These are phyloP conservation scores for Punica granatum DNA, from an alignment of 345 rosid genomes.

Conservation along the genomic window DNA sequence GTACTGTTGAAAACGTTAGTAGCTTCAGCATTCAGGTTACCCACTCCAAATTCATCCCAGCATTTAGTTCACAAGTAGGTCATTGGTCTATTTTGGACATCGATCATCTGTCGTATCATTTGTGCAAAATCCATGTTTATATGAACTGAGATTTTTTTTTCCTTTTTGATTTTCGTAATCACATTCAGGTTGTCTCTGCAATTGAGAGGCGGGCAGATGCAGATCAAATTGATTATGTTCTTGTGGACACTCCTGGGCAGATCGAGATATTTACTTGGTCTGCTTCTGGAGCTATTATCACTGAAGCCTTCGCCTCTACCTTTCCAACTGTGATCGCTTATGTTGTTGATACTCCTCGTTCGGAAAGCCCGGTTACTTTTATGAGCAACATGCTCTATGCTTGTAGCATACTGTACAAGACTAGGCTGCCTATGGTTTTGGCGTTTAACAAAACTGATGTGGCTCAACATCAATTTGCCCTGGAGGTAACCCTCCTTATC, in stretches of 20 bases:
- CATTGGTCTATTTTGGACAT: neutral
- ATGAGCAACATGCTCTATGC: conserved; percentile 51
- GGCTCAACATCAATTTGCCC: conserved; percentile 21
- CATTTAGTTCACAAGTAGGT: no score
- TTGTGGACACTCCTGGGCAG: conserved; percentile 27
- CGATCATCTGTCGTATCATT: neutral
- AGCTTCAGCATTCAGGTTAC: neutral
- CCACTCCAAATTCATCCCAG: neutral
- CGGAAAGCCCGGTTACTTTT: conserved; percentile 35
- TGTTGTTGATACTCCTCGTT: conserved; percentile 45
- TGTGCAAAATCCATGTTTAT: neutral
- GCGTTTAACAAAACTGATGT: conserved; percentile 40
- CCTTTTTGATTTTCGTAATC: neutral
- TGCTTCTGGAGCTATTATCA: conserved; percentile 22
- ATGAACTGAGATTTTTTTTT: neutral
- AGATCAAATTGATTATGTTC: conserved; percentile 23
- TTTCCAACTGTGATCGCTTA: conserved; percentile 29
- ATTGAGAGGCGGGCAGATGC: conserved; percentile 25
- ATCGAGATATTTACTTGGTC: conserved; percentile 26
- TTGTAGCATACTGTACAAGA: conserved; percentile 44
- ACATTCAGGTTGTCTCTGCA: conserved; percentile 11
- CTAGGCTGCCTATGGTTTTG: conserved; percentile 35
- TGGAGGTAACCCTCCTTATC: conserved; percentile 16
- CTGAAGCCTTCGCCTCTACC: conserved; percentile 25
- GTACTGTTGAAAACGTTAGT: neutral